Evolutionary conservation across 352 stramenopile genomes (phyloP), one percentile per base, ranked within the genome.

Genomic region (Pelagophyceae sp.): DNA sequence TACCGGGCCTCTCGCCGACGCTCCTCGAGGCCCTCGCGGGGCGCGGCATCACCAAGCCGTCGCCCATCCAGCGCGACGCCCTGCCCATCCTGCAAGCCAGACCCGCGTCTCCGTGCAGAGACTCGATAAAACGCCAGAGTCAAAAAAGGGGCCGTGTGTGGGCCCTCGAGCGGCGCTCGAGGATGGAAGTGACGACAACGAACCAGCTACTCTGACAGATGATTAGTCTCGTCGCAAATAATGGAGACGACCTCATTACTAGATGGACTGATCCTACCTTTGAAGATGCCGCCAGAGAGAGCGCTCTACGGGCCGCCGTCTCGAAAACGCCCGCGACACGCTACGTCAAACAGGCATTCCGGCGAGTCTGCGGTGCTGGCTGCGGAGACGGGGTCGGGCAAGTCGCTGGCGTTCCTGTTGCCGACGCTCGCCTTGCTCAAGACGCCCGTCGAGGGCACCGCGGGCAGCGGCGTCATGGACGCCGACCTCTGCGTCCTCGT

Each of bases 341-440:
- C n/a, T n/a, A n/a, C n/a, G n/a, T n/a, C n/a, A n/a, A n/a, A n/a
- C 45, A 54, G 45, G 45, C 23, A 54, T 23, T 11, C 45, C 45
- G 45, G 45, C 23, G 45, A 54, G 38, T 74, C 67, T 11, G 67
- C 67, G 35, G 0, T 74, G 15, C 37, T 74, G 33, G 33, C 67
- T 23, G 67, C 67, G 27, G 67, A 51, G 67, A 96, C 91, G 0
- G 91, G 91, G 54, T 94, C 89, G 2, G 91, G 91, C 78, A 96
- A 96, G 81, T 96, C 91, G 75, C 84, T 96, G 37, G 92, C 90
- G 71, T 96, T 96, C 81, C 79, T 96, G 5, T 91, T 96, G 76
- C 91, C 91, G 38, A 88, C 88, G 17, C 78, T 96, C n/a, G 90
- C 94, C 79, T 83, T 94, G 70, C 85, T 95, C 32, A 65, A 63